Base-by-base conservation (phyloP, 2,329 filamentous ascomycete species). In the Lomentospora prolificans region DNA sequence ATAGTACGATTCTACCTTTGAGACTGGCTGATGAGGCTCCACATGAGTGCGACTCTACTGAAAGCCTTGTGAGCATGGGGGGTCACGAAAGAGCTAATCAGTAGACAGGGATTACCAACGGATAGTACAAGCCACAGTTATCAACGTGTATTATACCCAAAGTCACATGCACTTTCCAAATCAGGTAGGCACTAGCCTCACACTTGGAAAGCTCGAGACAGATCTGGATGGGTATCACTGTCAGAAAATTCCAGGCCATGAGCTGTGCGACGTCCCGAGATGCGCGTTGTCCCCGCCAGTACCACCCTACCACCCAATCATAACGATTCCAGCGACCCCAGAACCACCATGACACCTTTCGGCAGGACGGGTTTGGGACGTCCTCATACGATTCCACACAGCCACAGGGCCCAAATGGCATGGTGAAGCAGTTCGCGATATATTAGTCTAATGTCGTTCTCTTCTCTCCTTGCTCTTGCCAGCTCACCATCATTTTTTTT, bases 351-450 rank as follows among this genome's bases (percentile, higher is more conserved):
- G 5, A 17, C 39, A 22, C 39, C 39, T 46, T n/a, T 5, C 7
- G 39, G n/a, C 6, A 8, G 12, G 5, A n/a, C 39, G 39, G 17
- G 22, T 51, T 28, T 27, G 19, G 19, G 44, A 48, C 17, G 22
- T 51, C 25, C 48, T 28, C 27, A 25, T 55, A 33, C 53, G 53
- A 55, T 55, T 55, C 39, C 53, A 36, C 53, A 55, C 36, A 44
- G 53, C 53, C 53, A 55, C 53, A 55, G 36, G 53, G 12, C 24
- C 41, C 7, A 28, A 48, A 55, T 55, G 3, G 53, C 27, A 33
- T 33, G 53, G 36, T 55, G 27, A 48, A 48, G 44, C 44, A 17
- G 44, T 10, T 25, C 44, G 44, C 44, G 22, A 48, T 48, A 48
- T 48, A 48, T 48, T 48, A 48, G 44, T 48, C 44, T 19, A 25